Evolutionary conservation across 1,284 basidiomycete genomes (phyloP), one percentile per base, ranked within the genome.

Genomic region (Rhodotorula sp.): DNA sequence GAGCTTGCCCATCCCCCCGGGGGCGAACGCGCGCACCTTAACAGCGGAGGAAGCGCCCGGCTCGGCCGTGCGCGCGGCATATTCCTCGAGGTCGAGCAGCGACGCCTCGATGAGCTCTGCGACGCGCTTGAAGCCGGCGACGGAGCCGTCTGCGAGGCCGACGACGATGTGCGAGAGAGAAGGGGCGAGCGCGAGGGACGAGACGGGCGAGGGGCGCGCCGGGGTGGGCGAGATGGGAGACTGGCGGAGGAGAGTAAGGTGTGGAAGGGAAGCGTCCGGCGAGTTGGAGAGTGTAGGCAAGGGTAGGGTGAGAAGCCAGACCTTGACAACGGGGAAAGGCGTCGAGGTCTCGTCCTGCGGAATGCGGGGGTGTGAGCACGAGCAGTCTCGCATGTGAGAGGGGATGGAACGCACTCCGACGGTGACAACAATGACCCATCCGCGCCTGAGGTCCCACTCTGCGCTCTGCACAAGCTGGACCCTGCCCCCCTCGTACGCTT

Each of bases 91-190:
- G n/a, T 70, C 0, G 48, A 44, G 39, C 22, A 70, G 22, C 50
- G 68, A 59, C 6, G 75, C 44, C 15, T 80, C 77, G 27, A 79
- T 69, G 22, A 92, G 92, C 80, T 96, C 92, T 79, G 95, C 90
- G 50, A 98, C 85, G 78, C 97, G 91, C 8, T 92, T 89, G 80
- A 94, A 94, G 29, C 97, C 85, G 10, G 97, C 86, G 12, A 97
- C 94, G 0, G 92, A 92, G n/a, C 96, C 96, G 79, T 98, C 95
- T 2, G 90, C 94, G 19, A 98, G 86, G 15, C 94, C 96, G 54
- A 97, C 87, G 9, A 94, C 91, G 29, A 99, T 87, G 81, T 94
- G 91, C 1, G 91, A 88, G 1, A 97, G 85, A n/a, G 87, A 87
- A 12, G 88, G 83, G 0, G 94, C 91, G 37, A 95, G 84, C 0